Conservation (phyloP, 2,329 filamentous ascomycete species). For the Elsinoe arachidis region DNA sequence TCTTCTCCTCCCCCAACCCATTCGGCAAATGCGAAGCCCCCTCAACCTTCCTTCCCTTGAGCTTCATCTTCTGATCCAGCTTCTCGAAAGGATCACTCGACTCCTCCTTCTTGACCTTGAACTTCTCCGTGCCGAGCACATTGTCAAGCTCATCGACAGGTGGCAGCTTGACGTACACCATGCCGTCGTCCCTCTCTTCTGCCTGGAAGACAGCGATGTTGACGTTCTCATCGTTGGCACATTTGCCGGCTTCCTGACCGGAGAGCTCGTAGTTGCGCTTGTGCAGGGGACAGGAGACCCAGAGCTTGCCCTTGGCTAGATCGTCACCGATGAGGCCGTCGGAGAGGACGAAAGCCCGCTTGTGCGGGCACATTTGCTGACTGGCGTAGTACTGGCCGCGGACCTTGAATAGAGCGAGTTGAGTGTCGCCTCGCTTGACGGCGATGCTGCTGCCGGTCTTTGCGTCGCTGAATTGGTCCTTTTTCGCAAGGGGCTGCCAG, state of each 20-base stretch:
- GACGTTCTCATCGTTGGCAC: slow-evolving; percentile 63
- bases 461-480: slow-evolving; percentile 58
- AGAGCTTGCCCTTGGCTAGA: slow-evolving; percentile 53
- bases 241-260: slow-evolving; percentile 57
- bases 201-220: slow-evolving; percentile 76
- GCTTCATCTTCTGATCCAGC: slow-evolving; percentile 48
- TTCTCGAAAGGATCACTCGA: slow-evolving; percentile 46
- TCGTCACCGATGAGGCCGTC: slow-evolving; percentile 75
- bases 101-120: slow-evolving; percentile 69
- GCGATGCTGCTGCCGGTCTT: slow-evolving; percentile 67
- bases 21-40: slow-evolving; percentile 37
- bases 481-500: slow-evolving; percentile 74
- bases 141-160: slow-evolving; percentile 72
- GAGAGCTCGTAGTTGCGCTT: slow-evolving; percentile 80
- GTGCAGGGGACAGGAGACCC: slow-evolving; percentile 79
- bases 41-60: slow-evolving; percentile 46
- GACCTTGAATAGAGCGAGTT: slow-evolving; percentile 79
- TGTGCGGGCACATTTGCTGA: slow-evolving; percentile 93
- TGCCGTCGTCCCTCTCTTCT: slow-evolving; percentile 66
- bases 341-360: slow-evolving; percentile 78
- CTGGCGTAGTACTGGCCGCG: slow-evolving; percentile 72
- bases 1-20: slow-evolving; percentile 36
- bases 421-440: slow-evolving; percentile 79
- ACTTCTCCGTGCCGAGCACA: slow-evolving; percentile 67
- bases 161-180: slow-evolving; percentile 72